Percentiles rank a stretch among this genome's conserved stretches.
These are phyloP conservation scores for Solanum sejunctum DNA, from an alignment of 257 asterid species.

Conservation along the genomic window DNA sequence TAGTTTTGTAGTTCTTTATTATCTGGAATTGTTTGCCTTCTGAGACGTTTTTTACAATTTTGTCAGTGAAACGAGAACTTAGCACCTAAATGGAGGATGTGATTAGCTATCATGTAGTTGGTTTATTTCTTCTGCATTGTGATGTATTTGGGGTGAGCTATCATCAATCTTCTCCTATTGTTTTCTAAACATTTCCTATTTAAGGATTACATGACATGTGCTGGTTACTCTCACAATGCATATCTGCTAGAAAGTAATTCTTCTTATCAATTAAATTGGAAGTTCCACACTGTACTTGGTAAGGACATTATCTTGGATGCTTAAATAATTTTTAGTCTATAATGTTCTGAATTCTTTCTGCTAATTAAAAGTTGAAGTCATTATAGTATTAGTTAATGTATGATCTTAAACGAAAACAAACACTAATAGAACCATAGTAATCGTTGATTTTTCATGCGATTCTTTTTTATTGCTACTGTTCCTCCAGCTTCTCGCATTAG, in stretches of 20 bases:
- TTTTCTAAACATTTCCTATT: neutral
- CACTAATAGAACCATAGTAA: neutral
- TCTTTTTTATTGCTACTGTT: neutral
- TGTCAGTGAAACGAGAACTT: neutral
- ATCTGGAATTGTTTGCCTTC: neutral
- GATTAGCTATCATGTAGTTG: neutral
- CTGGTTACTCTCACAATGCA: neutral
- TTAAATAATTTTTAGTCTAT: neutral
- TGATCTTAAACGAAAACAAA: no score
- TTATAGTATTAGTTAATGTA: neutral
- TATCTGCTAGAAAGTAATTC: neutral
- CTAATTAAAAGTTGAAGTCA: neutral
- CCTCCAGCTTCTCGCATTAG: neutral
- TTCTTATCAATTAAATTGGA: neutral
- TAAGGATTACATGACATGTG: neutral
- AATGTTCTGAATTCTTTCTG: no score
- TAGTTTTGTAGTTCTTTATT: neutral
- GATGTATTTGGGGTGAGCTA: neutral
- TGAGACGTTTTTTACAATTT: neutral
- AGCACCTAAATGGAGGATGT: neutral
- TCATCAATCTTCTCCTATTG: neutral
- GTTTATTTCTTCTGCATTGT: neutral
- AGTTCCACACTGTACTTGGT: neutral
- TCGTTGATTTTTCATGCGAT: neutral
- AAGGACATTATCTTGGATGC: neutral